phyloP scores from a whole-genome alignment of 2,329 filamentous ascomycete species.

The Chaetomium sp. region DNA sequence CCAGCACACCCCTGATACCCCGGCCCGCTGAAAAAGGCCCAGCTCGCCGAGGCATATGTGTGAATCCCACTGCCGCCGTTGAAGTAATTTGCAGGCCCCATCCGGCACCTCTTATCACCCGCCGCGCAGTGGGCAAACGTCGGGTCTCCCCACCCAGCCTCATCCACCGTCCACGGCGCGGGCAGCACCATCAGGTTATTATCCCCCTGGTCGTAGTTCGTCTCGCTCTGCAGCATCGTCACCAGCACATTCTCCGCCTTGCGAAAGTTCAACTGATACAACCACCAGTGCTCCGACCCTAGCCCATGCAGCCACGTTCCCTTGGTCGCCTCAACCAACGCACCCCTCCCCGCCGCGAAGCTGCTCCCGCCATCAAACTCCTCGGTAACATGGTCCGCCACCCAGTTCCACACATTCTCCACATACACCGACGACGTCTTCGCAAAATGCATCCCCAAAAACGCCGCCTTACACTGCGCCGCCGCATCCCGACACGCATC shows the following conservation, averaged over 20 bases:
- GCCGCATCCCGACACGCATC: constrained; percentile 38
- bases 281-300: constrained; percentile 58
- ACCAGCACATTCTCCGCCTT: constrained; percentile 53
- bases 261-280: constrained; percentile 60
- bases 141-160: constrained; percentile 45
- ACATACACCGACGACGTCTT: constrained; percentile 52
- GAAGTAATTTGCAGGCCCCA: constrained; percentile 48
- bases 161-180: constrained; percentile 45
- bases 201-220: constrained; percentile 52
- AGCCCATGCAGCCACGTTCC: constrained; percentile 56
- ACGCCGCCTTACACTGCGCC: constrained; percentile 49
- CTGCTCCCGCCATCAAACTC: constrained; percentile 50
- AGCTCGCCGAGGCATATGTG: constrained; percentile 48
- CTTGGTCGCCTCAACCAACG: constrained; percentile 48
- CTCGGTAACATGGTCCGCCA: constrained; percentile 53
- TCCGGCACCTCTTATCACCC: constrained; percentile 45
- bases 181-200: constrained; percentile 43
- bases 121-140: constrained; percentile 46
- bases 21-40: constrained; percentile 49
- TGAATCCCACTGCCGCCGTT: constrained; percentile 47
- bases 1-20: constrained; percentile 44
- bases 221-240: constrained; percentile 56
- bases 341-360: constrained; percentile 53
- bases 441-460: constrained; percentile 52
- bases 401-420: constrained; percentile 58